These are phyloP conservation scores for Trichoderma oligosporum DNA, from an alignment of 2,329 filamentous ascomycete genomes.

Conservation along the genomic window DNA sequence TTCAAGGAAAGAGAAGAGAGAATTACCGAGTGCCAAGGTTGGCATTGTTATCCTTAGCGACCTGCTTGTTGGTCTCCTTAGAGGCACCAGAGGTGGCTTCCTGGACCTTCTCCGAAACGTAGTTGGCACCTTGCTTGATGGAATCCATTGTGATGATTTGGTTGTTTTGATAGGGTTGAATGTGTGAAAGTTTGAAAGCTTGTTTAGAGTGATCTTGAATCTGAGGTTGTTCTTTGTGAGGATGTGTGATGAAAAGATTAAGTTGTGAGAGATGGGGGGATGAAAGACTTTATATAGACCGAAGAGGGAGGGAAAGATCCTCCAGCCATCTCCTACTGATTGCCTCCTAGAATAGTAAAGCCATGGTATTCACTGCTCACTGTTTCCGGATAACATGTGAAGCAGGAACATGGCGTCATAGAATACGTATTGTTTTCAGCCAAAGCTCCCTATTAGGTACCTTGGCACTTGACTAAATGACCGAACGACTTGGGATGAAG, in stretches of 20 bases:
- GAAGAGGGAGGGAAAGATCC: neutral
- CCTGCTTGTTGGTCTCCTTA: constrained; percentile 68
- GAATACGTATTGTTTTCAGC: constrained; percentile 1
- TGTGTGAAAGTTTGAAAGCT: neutral
- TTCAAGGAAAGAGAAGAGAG: neutral
- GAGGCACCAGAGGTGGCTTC: constrained; percentile 51
- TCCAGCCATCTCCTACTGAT: neutral
- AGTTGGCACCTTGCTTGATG: constrained; percentile 61
- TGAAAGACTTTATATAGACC: constrained; percentile 19
- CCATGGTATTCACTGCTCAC: constrained; percentile 9
- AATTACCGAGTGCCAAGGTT: constrained; percentile 50
- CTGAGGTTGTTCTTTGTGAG: constrained; percentile 4
- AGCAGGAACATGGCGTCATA: constrained; percentile 20
- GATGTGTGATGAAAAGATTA: constrained; percentile 15
- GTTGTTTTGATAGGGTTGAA: constrained; percentile 21
- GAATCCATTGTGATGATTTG: constrained; percentile 47
- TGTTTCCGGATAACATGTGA: constrained; percentile 9
- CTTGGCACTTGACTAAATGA: neutral
- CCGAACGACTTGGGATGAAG: neutral
- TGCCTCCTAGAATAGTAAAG: neutral
- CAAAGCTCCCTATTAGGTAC: neutral
- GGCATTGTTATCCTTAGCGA: constrained; percentile 60
- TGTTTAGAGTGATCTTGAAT: constrained; percentile 14
- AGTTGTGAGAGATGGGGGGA: constrained; percentile 1
- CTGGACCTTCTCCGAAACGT: constrained; percentile 61